A percentile compares a stretch with the other conserved stretches of the same genome.
Conservation (phyloP, 805 yeast species). For the Cyberlindnera subsufficiens region DNA sequence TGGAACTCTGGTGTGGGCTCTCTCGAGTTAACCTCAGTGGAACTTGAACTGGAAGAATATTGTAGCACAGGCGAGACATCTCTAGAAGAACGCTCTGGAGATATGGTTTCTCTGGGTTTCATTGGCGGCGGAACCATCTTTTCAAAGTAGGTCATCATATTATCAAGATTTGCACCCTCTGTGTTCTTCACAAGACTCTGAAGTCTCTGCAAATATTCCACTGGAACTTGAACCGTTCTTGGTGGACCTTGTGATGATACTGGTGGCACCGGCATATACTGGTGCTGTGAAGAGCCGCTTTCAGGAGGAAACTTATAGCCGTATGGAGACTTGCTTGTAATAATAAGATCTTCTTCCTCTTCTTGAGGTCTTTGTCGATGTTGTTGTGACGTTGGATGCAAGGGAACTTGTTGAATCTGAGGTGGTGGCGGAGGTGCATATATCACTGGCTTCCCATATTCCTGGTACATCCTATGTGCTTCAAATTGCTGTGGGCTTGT, state of each 20-base stretch:
- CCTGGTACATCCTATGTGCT: conserved; percentile 1
- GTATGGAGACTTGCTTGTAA: conserved; percentile 41
- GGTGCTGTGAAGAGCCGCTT: background rate
- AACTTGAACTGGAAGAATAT: background rate
- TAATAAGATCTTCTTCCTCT: conserved; percentile 36
- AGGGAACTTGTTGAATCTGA: background rate
- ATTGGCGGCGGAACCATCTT: conserved; percentile 4
- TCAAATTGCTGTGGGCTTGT: conserved; percentile 15
- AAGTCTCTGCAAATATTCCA: conserved; percentile 22
- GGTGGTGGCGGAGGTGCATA: background rate
- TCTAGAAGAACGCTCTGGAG: conserved; percentile 8
- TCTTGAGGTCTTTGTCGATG: conserved; percentile 1
- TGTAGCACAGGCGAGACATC: conserved; percentile 4
- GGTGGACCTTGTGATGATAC: conserved; percentile 1
- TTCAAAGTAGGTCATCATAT: conserved; percentile 14
- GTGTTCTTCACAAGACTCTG: conserved; percentile 17
- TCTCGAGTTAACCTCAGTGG: background rate
- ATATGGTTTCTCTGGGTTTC: background rate
- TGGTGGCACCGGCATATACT: background rate
- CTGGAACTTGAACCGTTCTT: conserved; percentile 22
- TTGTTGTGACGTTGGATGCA: background rate
- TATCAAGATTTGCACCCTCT: conserved; percentile 19
- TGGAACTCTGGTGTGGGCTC: conserved; percentile 6
- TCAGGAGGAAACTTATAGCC: conserved; percentile 52
- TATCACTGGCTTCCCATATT: background rate